phyloP scores from a whole-genome alignment of 345 rosid genomes.

The Aurinia saxatilis region DNA sequence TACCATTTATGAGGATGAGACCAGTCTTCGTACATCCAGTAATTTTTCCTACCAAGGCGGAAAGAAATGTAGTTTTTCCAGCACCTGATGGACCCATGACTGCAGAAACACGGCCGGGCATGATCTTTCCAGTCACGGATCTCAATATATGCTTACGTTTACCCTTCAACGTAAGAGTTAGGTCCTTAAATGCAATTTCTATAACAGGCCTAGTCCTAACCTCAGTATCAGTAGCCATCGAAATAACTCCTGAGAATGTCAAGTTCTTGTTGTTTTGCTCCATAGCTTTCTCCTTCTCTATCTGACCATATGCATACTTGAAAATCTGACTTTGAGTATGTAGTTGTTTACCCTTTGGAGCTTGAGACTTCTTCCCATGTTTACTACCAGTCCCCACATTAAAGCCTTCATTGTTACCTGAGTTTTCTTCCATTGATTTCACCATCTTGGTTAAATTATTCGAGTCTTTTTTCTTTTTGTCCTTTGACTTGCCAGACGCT shows the following conservation, averaged over 20 bases:
- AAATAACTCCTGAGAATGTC: slow-evolving; percentile 83
- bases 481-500: slow-evolving; percentile 36
- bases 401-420: slow-evolving; percentile 49
- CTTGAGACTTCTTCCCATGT: slow-evolving; percentile 44
- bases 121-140: slow-evolving; percentile 71
- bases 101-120: slow-evolving; percentile 95
- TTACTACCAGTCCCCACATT: slow-evolving; percentile 50
- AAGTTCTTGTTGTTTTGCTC: slow-evolving; percentile 53
- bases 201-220: slow-evolving; percentile 63
- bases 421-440: slow-evolving; percentile 48
- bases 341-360: slow-evolving; percentile 63
- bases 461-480: slow-evolving; percentile 38
- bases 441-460: slow-evolving; percentile 61
- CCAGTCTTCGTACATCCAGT: slow-evolving; percentile 67
- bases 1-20: slow-evolving; percentile 69
- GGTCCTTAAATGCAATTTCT: slow-evolving; percentile 72
- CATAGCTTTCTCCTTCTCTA: slow-evolving; percentile 88
- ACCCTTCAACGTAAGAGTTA: slow-evolving; percentile 74
- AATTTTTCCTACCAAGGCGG: slow-evolving; percentile 75
- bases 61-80: slow-evolving; percentile 86
- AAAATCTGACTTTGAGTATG: slow-evolving; percentile 78
- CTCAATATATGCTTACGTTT: slow-evolving; percentile 67
- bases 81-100: slow-evolving; percentile 99
- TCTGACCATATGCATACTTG: slow-evolving; percentile 87
- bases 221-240: slow-evolving; percentile 64